These are phyloP conservation scores for Misopates orontium DNA, from an alignment of 257 asterid genomes.

Conservation along the genomic window DNA sequence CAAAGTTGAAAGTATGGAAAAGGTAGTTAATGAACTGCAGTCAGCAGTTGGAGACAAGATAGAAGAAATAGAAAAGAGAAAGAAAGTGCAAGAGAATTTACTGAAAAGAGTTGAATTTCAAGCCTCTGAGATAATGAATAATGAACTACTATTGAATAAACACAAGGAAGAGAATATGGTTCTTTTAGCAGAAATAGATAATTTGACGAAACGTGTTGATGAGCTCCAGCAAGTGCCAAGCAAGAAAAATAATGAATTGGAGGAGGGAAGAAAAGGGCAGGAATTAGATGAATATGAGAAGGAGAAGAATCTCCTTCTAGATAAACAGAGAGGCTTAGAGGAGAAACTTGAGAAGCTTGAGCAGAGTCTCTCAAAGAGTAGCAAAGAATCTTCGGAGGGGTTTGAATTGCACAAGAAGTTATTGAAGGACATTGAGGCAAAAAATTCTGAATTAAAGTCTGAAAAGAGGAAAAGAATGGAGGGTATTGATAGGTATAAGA, in stretches of 20 bases:
- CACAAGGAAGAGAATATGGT: slow-evolving; percentile 48
- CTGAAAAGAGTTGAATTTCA: slow-evolving; percentile 54
- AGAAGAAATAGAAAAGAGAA: slow-evolving; percentile 50
- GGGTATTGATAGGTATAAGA: slow-evolving; percentile 44
- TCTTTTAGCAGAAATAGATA: slow-evolving; percentile 42
- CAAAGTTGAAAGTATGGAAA: slow-evolving; percentile 43
- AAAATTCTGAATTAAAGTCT: slow-evolving; percentile 58
- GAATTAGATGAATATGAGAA: slow-evolving; percentile 53
- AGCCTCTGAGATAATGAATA: slow-evolving; percentile 49
- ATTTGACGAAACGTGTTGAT: slow-evolving; percentile 33
- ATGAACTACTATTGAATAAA: slow-evolving; percentile 40
- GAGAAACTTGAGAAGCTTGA: slow-evolving; percentile 55
- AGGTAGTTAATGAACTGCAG: slow-evolving; percentile 44
- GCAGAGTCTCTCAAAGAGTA: slow-evolving; percentile 42
- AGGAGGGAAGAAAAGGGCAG: slow-evolving; percentile 51
- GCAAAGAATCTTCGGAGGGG: slow-evolving; percentile 55
- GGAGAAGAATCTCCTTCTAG: slow-evolving; percentile 56
- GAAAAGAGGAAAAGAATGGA: slow-evolving; percentile 55
- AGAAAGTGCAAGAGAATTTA: slow-evolving; percentile 55
- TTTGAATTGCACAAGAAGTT: slow-evolving; percentile 67
- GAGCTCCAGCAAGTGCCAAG: slow-evolving; percentile 51
- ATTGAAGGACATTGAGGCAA: slow-evolving; percentile 67
- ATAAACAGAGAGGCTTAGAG: slow-evolving; percentile 48
- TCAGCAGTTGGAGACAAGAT: slow-evolving; percentile 49
- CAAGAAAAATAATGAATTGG: slow-evolving; percentile 43